phyloP scores from a whole-genome alignment of 176 grass and related monocot genomes.

The Eleusine indica region DNA sequence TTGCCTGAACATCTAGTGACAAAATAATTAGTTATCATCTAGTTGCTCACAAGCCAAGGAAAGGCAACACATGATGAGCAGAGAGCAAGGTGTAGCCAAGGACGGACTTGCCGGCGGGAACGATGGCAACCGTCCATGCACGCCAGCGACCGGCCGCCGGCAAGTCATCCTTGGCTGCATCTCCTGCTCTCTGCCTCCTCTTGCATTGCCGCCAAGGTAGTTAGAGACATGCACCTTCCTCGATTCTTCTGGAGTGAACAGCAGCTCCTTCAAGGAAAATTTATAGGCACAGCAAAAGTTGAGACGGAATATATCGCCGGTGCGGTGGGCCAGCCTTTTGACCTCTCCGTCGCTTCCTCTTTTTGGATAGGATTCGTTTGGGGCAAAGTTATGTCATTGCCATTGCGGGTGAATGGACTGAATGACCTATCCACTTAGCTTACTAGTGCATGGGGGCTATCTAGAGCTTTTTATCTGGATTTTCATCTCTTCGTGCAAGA shows the following conservation, averaged over 20 bases:
- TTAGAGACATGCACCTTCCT: neutral
- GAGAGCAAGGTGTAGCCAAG: constrained; percentile 46
- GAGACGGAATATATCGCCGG: neutral
- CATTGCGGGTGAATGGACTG: neutral
- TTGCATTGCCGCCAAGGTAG: neutral
- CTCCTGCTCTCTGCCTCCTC: constrained; percentile 11
- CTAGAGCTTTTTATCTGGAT: neutral
- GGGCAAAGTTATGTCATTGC: neutral
- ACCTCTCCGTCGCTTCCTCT: neutral
- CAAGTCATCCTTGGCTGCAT: constrained; percentile 34
- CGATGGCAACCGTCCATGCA: neutral
- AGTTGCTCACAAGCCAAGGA: neutral
- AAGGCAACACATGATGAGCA: constrained; percentile 31
- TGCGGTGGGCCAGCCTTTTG: constrained; percentile 1
- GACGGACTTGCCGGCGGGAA: constrained; percentile 36
- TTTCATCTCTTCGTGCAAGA: neutral
- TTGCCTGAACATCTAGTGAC: neutral
- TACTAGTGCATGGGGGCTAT: neutral
- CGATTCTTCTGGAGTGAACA: neutral
- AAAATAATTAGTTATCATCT: neutral
- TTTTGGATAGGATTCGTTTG: neutral
- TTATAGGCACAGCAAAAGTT: neutral
- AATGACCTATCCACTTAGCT: neutral
- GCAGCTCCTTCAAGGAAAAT: neutral
- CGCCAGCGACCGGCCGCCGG: neutral